Base-by-base conservation (phyloP, 208 protist genomes). In the Acanthamoeba royreba region DNA sequence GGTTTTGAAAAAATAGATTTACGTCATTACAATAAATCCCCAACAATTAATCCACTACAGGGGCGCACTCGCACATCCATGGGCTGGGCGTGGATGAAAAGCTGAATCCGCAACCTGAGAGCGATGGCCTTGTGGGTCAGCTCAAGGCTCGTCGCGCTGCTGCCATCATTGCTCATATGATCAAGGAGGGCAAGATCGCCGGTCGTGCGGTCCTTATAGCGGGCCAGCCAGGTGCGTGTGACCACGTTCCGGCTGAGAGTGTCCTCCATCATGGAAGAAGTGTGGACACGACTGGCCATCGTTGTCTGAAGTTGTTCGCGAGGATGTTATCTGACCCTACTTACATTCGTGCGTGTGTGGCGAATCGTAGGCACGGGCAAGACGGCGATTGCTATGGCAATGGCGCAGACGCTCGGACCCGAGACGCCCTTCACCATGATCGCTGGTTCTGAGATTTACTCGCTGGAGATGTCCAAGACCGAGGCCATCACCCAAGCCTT, bases 391-490 rank as follows among this genome's bases (percentile, higher is more conserved):
- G 99, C 99, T 28, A 99, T 99, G 99, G 99, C 97, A 94, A 99
- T 99, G 97, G 98, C 99, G 28, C 99, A 99, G 95, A 96, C 98
- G 22, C 97, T 99, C 4, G 99, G 99, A 33, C 25, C 63, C 45
- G 98, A 99, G 61, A 99, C 98, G 8, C 99, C 99, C 2, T 99
- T 99, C 96, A 99, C 99, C 46, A 99, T 99, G 96, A 99, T 99
- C n/a, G 98, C 99, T 46, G 99, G 98, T 11, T 99, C 97, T 77
- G 99, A 99, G 95, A 99, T 99, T 92, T 99, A 99, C 94, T 99
- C 99, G 13, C 96, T 99, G 25, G 99, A 99, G 95, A 99, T 99
- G 99, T 99, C 98, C 79, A 99, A 99, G 96, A 99, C 99, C n/a
- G 99, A 99, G 97, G 99, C 99, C 38, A 97, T 99, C 8, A 99